Base-by-base conservation (phyloP, 805 yeast species). In the Komagataella kurtzmanii region DNA sequence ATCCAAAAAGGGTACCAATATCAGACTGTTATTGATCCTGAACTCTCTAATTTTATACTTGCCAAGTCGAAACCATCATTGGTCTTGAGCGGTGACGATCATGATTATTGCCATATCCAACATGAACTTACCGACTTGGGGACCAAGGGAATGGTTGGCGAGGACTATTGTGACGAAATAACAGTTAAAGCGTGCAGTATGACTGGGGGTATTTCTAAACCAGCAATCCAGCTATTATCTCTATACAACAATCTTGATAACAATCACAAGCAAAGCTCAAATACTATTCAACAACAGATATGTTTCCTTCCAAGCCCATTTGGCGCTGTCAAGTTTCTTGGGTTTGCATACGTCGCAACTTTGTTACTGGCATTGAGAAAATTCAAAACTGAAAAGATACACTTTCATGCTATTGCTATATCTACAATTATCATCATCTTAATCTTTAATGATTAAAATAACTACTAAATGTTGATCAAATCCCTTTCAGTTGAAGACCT, bases 81-180 rank as follows among this genome's bases (percentile, higher is more conserved):
- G 8, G 73, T 86, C 3, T 87, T 89, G 61, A 80, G 95, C 5
- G 99, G 99, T 1, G 99, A 93, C 64, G 99, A 93, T 64, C 99
- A 93, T 68, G 99, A 93, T 64, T 89, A 88, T 58, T 93, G 99
- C 64, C 87, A 84, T 56, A 75, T 84, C 17, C 67, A 67, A 12
- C 97, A 90, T 62, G 57, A 60, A 8, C 54, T 8, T 61, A 68
- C 53, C 45, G 47, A 43, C 10, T 24, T 48, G 14, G 50, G 54
- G 14, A 56, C 58, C 46, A 62, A 61, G 10, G 17, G 30, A 17
- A n/a, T 14, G 30, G 56, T 62, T 12, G 64, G 61, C 1, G 52
- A 55, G 0, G 54, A 56, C 44, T 58, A 56, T 2, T 72, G 79
- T 2, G 83, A 82, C 50, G 99, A 93, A 63, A 80, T 85, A 56